Evolutionary conservation across 129 eudicot genomes (phyloP).

Genomic region (Glebionis coronaria): DNA sequence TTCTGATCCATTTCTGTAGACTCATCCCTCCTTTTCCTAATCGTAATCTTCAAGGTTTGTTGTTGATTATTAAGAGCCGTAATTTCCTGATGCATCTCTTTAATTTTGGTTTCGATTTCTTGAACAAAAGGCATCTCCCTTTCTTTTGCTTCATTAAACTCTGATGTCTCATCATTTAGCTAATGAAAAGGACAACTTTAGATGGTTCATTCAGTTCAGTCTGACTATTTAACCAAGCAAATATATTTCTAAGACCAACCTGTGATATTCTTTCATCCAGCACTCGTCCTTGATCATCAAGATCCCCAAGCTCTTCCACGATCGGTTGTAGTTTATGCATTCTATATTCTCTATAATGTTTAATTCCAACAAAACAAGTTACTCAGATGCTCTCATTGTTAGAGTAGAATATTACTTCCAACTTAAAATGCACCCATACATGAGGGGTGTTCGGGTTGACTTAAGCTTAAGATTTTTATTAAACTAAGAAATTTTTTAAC

Average conservation of each 20-base stretch:
- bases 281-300: slow-evolving; percentile 50
- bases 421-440: neutral
- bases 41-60: slow-evolving; percentile 45
- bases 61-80: slow-evolving; percentile 68
- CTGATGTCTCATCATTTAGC: slow-evolving; percentile 47
- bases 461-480: too few species aligned
- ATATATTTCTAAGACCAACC: slow-evolving; percentile 36
- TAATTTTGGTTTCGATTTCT: slow-evolving; percentile 62
- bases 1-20: slow-evolving; percentile 66
- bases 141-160: too few species aligned
- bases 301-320: slow-evolving; percentile 46
- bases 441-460: too few species aligned
- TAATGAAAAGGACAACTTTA: slow-evolving; percentile 15
- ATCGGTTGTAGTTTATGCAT: slow-evolving; percentile 38
- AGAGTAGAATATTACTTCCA: neutral
- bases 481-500: too few species aligned
- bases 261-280: slow-evolving; percentile 43
- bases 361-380: neutral
- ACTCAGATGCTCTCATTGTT: slow-evolving; percentile 1
- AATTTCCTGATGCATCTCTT: slow-evolving; percentile 59
- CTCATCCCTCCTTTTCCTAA: slow-evolving; percentile 58
- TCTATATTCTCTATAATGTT: slow-evolving; percentile 44
- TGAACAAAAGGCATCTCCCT: slow-evolving; percentile 67
- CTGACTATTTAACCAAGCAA: slow-evolving; percentile 2
- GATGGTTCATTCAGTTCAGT: neutral